These are phyloP conservation scores for Microstegium vimineum DNA, from an alignment of 176 grass and related monocot genomes.

Conservation along the genomic window DNA sequence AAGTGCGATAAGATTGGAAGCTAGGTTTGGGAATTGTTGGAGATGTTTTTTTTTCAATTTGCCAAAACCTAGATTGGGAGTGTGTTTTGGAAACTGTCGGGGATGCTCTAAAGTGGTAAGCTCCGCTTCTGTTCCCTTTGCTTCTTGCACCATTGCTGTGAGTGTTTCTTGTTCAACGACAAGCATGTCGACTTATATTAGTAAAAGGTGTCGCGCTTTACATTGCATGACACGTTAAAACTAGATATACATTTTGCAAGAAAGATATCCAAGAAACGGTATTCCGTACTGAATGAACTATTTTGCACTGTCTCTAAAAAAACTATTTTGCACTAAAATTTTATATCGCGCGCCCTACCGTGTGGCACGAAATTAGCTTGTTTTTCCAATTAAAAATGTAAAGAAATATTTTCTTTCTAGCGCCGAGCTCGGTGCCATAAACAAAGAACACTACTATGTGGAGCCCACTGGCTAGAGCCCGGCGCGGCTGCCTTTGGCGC, in stretches of 20 bases:
- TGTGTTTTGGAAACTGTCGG: no score
- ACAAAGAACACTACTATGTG: no score
- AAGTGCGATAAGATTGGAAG: no score
- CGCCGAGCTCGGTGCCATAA: no score
- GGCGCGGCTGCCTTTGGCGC: no score
- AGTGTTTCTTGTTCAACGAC: not conserved
- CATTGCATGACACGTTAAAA: not conserved
- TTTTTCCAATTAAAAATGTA: not conserved
- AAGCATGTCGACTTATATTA: not conserved
- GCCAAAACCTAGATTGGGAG: no score
- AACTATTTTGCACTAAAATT: not conserved
- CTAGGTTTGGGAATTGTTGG: no score
- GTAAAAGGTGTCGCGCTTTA: not conserved
- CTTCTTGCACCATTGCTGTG: not conserved
- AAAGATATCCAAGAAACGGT: not conserved
- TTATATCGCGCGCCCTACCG: not conserved
- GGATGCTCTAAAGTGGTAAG: no score
- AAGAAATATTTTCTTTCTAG: not conserved
- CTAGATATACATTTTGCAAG: not conserved
- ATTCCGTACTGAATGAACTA: not conserved
- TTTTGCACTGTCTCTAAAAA: no score
- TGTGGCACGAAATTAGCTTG: not conserved
- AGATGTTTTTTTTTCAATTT: no score
- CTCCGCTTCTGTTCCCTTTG: no score
- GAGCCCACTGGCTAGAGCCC: no score